phyloP scores from a whole-genome alignment of 2,329 filamentous ascomycete genomes.

The Trichophyton equinum region DNA sequence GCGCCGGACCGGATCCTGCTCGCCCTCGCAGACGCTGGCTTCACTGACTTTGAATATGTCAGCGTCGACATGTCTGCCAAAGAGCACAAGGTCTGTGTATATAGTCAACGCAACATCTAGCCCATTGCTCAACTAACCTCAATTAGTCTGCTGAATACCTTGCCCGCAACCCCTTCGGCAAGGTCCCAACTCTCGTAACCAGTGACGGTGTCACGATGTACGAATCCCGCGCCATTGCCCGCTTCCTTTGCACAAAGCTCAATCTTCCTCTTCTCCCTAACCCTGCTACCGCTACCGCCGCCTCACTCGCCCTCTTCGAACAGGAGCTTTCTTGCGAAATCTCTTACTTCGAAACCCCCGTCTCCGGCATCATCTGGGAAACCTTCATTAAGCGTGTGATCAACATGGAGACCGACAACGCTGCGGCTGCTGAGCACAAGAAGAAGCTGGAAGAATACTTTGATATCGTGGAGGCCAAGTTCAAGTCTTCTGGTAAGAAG shows the following conservation, averaged over 20 bases:
- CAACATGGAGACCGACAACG: constrained; percentile 32
- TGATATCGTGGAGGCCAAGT: constrained; percentile 22
- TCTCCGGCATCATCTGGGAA: constrained; percentile 34
- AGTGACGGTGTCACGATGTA: constrained; percentile 34
- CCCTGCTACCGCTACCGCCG: constrained; percentile 27
- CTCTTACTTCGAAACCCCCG: constrained; percentile 35
- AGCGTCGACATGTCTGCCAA: constrained; percentile 29
- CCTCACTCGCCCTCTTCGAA: constrained; percentile 31
- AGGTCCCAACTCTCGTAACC: constrained; percentile 31
- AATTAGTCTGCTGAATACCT: constrained; percentile 17
- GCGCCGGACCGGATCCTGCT: constrained; percentile 35
- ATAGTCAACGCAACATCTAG: not conserved
- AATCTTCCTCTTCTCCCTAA: constrained; percentile 33
- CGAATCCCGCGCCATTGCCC: constrained; percentile 39
- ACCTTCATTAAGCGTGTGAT: constrained; percentile 37
- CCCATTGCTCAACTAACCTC: not conserved
- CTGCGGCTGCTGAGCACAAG: constrained; percentile 29
- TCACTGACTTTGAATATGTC: constrained; percentile 34
- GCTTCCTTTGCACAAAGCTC: constrained; percentile 36
- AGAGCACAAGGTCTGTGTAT: constrained; percentile 30
- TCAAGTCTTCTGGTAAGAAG: constrained; percentile 17
- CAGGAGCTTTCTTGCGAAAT: constrained; percentile 34
- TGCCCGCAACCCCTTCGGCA: constrained; percentile 31
- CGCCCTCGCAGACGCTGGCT: constrained; percentile 34
- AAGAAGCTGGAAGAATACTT: constrained; percentile 32